Percentiles rank a stretch among this genome's conserved stretches.
phyloP scores from a whole-genome alignment of 768 basidiomycete genomes.

The Collybia sp. region DNA sequence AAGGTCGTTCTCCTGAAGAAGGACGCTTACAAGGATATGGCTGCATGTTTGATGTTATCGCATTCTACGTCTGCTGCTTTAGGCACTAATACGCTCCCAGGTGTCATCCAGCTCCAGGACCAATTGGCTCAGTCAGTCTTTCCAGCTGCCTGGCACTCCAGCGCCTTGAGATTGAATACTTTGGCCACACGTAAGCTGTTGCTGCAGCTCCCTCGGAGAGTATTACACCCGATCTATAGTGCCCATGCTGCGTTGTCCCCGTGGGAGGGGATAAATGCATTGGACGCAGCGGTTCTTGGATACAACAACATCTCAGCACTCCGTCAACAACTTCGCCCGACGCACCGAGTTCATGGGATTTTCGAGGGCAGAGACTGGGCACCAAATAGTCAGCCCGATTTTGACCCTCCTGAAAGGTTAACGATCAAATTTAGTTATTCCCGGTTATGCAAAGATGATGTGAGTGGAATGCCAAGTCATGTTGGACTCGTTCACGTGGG shows the following conservation, averaged over 20 bases:
- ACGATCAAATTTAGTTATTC: slow-evolving; percentile 53
- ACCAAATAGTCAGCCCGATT: slow-evolving; percentile 55
- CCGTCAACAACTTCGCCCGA: slow-evolving; percentile 77
- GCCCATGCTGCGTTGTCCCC: slow-evolving; percentile 78
- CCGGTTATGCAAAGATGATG: slow-evolving; percentile 74
- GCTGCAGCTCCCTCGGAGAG: background rate
- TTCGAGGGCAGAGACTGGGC: slow-evolving; percentile 76
- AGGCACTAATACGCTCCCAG: slow-evolving; percentile 26
- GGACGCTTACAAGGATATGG: slow-evolving; percentile 78
- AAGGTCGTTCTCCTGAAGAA: slow-evolving; percentile 66
- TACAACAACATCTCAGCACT: slow-evolving; percentile 77
- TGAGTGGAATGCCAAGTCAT: slow-evolving; percentile 23
- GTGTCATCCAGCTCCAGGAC: slow-evolving; percentile 83
- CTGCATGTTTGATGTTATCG: slow-evolving; percentile 65
- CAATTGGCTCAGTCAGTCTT: slow-evolving; percentile 61
- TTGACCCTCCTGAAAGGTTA: background rate
- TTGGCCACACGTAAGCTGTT: slow-evolving; percentile 61
- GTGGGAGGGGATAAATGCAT: slow-evolving; percentile 80
- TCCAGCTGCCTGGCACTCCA: slow-evolving; percentile 61
- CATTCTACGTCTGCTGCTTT: background rate
- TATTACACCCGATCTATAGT: slow-evolving; percentile 26
- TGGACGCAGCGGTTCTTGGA: slow-evolving; percentile 85
- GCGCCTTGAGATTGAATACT: slow-evolving; percentile 56
- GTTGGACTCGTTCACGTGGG: background rate
- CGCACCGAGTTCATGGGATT: slow-evolving; percentile 76